phyloP scores from a whole-genome alignment of 2,329 filamentous ascomycete genomes.

The Ceratocystis huliohia region DNA sequence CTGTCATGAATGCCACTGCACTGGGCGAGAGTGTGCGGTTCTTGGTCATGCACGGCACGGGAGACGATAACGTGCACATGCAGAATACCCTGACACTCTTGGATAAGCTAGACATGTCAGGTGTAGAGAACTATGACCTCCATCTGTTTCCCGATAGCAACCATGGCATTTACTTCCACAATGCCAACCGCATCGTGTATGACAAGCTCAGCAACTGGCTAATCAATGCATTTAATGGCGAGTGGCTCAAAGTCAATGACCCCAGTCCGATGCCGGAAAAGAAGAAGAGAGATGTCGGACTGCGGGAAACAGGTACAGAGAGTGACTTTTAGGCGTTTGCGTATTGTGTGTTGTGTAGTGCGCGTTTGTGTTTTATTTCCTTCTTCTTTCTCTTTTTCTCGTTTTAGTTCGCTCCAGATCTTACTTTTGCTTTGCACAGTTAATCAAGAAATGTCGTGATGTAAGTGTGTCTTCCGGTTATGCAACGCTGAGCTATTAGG shows the following conservation, averaged over 20 bases:
- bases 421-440: background rate
- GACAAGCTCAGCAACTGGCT: constrained; percentile 90
- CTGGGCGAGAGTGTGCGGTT: constrained; percentile 71
- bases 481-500: background rate
- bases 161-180: constrained; percentile 90
- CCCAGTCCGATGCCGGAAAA: constrained; percentile 35
- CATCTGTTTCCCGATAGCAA: constrained; percentile 95
- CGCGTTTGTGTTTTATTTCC: background rate
- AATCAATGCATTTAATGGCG: constrained; percentile 92
- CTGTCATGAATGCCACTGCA: constrained; percentile 61
- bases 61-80: constrained; percentile 94
- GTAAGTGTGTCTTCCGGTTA: background rate
- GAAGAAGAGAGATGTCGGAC: constrained; percentile 18
- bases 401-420: background rate
- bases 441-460: background rate
- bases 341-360: background rate
- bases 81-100: constrained; percentile 84
- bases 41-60: constrained; percentile 89
- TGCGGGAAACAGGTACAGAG: background rate
- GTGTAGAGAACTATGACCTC: constrained; percentile 87
- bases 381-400: background rate
- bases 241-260: constrained; percentile 57
- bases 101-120: constrained; percentile 69
- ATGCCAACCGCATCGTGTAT: constrained; percentile 81
- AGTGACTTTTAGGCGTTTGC: background rate